Evolutionary conservation across 2,329 filamentous ascomycete species (phyloP).

Genomic region (Geosmithia flava): DNA sequence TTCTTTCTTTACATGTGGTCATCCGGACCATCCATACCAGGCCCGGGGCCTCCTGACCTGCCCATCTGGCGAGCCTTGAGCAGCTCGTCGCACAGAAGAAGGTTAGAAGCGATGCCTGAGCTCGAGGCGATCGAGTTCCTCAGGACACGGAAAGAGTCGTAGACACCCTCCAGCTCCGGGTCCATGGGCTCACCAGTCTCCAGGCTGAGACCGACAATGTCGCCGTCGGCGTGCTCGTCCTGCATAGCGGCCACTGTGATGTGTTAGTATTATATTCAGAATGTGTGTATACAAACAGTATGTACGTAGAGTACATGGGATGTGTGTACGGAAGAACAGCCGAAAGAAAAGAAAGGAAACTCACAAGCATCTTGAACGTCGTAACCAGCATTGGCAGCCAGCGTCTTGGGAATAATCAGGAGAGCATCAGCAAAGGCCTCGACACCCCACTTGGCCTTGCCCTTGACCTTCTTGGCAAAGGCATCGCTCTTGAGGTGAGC

Average conservation of each 20-base stretch:
- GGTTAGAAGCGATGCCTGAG: conserved; percentile 87
- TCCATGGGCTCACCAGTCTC: conserved; percentile 89
- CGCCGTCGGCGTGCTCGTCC: conserved; percentile 75
- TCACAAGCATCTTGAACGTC: conserved; percentile 91
- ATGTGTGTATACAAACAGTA: background rate
- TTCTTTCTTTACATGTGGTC: conserved; percentile 34
- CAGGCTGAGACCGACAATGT: conserved; percentile 76
- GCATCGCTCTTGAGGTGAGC: conserved; percentile 75
- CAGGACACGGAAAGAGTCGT: conserved; percentile 90
- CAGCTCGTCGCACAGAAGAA: conserved; percentile 92
- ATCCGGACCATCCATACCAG: conserved; percentile 50
- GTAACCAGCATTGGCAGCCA: conserved; percentile 90
- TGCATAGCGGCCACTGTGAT: conserved; percentile 66
- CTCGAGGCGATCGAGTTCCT: conserved; percentile 90
- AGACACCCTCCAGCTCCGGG: conserved; percentile 82
- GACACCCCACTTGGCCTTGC: conserved; percentile 95
- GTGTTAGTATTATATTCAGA: background rate
- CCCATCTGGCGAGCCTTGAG: conserved; percentile 97
- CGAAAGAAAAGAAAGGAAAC: conserved; percentile 19
- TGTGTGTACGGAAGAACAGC: background rate
- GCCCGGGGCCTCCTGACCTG: conserved; percentile 46
- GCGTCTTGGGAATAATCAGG: conserved; percentile 90
- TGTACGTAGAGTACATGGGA: too few relatives aligned
- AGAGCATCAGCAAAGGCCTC: conserved; percentile 90
- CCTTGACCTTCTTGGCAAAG: conserved; percentile 86